Evolutionary conservation across 2,329 filamentous ascomycete genomes (phyloP).

Genomic region (Sclerotinia borealis): DNA sequence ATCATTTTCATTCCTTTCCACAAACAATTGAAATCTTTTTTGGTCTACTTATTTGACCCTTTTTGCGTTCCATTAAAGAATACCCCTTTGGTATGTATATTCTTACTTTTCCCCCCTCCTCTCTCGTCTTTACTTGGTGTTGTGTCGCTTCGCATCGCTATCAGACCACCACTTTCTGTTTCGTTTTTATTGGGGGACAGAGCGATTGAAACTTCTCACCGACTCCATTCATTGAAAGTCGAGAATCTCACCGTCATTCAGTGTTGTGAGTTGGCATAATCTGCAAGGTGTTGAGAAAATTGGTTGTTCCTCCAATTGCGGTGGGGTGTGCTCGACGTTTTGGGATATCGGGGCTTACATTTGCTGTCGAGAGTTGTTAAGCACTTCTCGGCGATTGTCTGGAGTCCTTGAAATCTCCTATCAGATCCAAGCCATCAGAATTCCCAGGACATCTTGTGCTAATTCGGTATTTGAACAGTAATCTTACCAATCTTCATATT

Average conservation of each 20-base stretch:
- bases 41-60: not conserved
- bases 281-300: not conserved
- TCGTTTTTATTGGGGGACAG: not conserved
- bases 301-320: not conserved
- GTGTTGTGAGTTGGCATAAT: constrained; percentile 9
- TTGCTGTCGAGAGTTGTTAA: not conserved
- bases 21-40: not conserved
- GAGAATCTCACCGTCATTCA: not conserved
- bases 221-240: not conserved
- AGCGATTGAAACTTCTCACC: not conserved
- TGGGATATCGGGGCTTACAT: not conserved
- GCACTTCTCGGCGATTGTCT: not conserved
- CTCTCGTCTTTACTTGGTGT: not conserved
- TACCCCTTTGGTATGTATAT: constrained; percentile 9
- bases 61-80: not conserved
- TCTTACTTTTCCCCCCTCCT: not conserved
- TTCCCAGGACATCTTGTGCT: not conserved
- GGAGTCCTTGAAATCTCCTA: not conserved
- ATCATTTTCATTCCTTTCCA: not conserved
- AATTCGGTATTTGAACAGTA: constrained; percentile 7
- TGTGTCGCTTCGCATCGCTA: not conserved
- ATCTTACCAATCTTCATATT: constrained; percentile 19
- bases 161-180: not conserved
- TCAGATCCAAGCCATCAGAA: not conserved
- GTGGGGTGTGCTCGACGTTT: not conserved